Conservation (phyloP, 2,329 filamentous ascomycete genomes). For the Byssoonygena ceratinophila region DNA sequence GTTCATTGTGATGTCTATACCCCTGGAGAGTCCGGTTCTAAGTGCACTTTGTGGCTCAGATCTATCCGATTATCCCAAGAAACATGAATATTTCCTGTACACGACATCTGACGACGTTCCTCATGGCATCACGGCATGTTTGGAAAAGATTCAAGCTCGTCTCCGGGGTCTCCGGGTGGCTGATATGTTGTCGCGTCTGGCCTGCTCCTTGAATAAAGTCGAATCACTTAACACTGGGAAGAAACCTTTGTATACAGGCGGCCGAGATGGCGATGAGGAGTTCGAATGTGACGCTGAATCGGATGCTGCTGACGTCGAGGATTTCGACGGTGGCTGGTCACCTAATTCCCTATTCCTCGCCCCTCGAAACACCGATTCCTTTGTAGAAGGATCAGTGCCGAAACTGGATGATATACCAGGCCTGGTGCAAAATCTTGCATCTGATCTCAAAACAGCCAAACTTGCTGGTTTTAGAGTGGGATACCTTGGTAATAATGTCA, state of each 20-base stretch:
- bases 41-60: constrained; percentile 30
- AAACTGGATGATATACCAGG: not conserved
- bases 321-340: constrained; percentile 29
- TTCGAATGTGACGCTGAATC: not conserved
- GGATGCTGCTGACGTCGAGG: constrained; percentile 20
- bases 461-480: constrained; percentile 61
- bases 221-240: constrained; percentile 20
- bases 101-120: constrained; percentile 37
- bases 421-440: constrained; percentile 36
- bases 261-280: constrained; percentile 35
- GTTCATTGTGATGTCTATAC: too few relatives aligned
- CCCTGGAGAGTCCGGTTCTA: not conserved
- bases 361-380: not conserved
- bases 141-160: constrained; percentile 40
- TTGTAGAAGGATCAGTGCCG: not conserved
- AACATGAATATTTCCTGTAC: constrained; percentile 50
- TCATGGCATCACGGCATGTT: constrained; percentile 22
- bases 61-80: constrained; percentile 49
- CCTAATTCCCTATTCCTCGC: constrained; percentile 11
- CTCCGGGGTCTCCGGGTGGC: constrained; percentile 37
- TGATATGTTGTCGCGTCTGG: constrained; percentile 42
- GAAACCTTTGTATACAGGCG: constrained; percentile 16
- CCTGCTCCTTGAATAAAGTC: constrained; percentile 28
- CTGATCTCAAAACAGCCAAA: constrained; percentile 53
- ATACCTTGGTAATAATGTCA: constrained; percentile 45